A percentile compares a stretch with the other conserved stretches of the same genome.
phyloP scores from a whole-genome alignment of 495 filamentous ascomycete genomes.

The Penicillium egyptiacum region DNA sequence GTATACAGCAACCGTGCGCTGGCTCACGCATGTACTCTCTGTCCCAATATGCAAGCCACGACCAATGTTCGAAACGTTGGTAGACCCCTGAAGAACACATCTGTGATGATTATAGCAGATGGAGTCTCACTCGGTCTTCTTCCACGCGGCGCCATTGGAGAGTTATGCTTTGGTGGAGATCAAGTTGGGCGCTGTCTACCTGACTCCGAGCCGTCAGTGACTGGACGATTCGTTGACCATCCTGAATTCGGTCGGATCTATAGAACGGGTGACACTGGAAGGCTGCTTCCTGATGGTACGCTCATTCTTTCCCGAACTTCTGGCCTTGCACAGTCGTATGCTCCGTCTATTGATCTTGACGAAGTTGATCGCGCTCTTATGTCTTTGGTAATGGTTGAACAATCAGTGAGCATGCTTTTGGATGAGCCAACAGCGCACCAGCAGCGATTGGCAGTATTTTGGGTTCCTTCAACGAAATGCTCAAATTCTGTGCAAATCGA shows the following conservation, averaged over 20 bases:
- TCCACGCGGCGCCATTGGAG: slow-evolving; percentile 68
- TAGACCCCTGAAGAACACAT: slow-evolving; percentile 65
- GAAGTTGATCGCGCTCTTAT: slow-evolving; percentile 64
- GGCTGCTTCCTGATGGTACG: slow-evolving; percentile 67
- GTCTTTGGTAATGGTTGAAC: slow-evolving; percentile 37
- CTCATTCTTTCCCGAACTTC: slow-evolving; percentile 61
- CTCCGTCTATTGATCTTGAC: slow-evolving; percentile 62
- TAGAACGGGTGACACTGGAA: slow-evolving; percentile 68
- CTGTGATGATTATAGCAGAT: slow-evolving; percentile 60
- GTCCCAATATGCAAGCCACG: slow-evolving; percentile 41
- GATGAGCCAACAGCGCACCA: slow-evolving; percentile 18
- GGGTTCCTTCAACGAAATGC: slow-evolving; percentile 41
- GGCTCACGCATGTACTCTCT: slow-evolving; percentile 72
- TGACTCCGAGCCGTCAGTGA: slow-evolving; percentile 53
- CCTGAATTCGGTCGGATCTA: slow-evolving; percentile 65
- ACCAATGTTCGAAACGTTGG: slow-evolving; percentile 62
- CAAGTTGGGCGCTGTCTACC: slow-evolving; percentile 55
- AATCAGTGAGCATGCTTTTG: slow-evolving; percentile 57
- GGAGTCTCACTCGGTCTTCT: slow-evolving; percentile 42
- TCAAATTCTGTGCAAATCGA: slow-evolving; percentile 11
- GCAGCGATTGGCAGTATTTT: slow-evolving; percentile 58
- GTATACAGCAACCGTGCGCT: slow-evolving; percentile 73
- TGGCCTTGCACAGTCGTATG: slow-evolving; percentile 67
- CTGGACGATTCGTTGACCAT: slow-evolving; percentile 63
- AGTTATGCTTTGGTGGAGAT: slow-evolving; percentile 81